A percentile compares a stretch with the other conserved stretches of the same genome.
These are phyloP conservation scores for Kuraishia borneana DNA, from an alignment of 805 yeast genomes.

Conservation along the genomic window DNA sequence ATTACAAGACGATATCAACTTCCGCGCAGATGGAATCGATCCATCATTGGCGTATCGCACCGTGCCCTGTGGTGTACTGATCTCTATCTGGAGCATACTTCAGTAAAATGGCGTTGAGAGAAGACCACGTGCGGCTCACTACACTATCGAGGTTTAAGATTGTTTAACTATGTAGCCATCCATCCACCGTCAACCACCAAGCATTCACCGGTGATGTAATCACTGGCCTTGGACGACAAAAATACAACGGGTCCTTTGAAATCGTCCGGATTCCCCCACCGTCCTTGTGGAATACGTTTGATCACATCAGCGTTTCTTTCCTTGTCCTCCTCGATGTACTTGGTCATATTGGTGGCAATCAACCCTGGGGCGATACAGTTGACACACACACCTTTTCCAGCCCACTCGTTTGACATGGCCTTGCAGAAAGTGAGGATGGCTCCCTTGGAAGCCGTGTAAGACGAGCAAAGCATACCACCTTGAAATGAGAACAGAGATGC, in stretches of 20 bases:
- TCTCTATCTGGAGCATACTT: no score
- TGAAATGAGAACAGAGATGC: slow-evolving; percentile 29
- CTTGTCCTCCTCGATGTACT: slow-evolving; percentile 14
- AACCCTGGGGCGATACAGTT: slow-evolving; percentile 42
- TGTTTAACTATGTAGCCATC: background rate
- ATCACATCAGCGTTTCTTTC: slow-evolving; percentile 16
- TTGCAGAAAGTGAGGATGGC: slow-evolving; percentile 25
- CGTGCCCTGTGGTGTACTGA: no score
- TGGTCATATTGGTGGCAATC: slow-evolving; percentile 34
- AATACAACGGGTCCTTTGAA: slow-evolving; percentile 31
- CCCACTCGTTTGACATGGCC: slow-evolving; percentile 32
- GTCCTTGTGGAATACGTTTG: slow-evolving; percentile 29
- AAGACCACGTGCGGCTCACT: no score
- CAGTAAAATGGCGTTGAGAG: no score
- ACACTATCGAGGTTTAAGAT: no score
- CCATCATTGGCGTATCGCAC: no score
- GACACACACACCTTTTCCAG: slow-evolving; percentile 29
- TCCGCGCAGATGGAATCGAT: no score
- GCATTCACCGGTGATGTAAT: slow-evolving; percentile 40
- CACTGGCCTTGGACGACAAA: slow-evolving; percentile 37
- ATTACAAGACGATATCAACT: no score
- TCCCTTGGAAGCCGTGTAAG: slow-evolving; percentile 31
- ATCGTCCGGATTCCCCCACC: slow-evolving; percentile 40
- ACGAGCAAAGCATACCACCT: slow-evolving; percentile 25
- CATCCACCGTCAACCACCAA: slow-evolving; percentile 46